Percentiles rank a stretch among this genome's conserved stretches.
Evolutionary conservation across 257 asterid species (phyloP).

Genomic region (Penstemon davidsonii): DNA sequence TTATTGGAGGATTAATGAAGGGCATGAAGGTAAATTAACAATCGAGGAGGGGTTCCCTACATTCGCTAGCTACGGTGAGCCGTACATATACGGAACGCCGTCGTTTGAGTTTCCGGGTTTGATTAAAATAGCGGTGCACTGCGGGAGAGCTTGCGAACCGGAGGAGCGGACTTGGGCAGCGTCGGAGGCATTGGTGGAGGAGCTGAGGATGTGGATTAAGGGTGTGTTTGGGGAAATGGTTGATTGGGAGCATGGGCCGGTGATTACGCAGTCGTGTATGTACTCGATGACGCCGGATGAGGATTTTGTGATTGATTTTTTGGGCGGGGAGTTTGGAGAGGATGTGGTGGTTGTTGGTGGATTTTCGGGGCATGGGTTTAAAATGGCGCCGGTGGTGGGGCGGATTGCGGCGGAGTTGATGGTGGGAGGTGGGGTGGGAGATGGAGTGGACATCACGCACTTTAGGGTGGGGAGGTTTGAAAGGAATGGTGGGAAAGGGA

Average conservation of each 20-base stretch:
- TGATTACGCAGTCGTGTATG: slow-evolving; percentile 73
- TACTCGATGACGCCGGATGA: slow-evolving; percentile 94
- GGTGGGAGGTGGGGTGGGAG: slow-evolving; percentile 37
- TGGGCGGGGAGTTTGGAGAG: slow-evolving; percentile 76
- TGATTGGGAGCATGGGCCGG: slow-evolving; percentile 45
- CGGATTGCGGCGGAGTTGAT: slow-evolving; percentile 65
- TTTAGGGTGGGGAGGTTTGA: slow-evolving; percentile 60
- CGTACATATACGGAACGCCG: slow-evolving; percentile 86
- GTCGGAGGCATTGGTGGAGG: slow-evolving; percentile 23
- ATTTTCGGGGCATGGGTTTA: slow-evolving; percentile 93
- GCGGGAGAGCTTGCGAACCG: slow-evolving; percentile 76
- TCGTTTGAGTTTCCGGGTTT: slow-evolving; percentile 82
- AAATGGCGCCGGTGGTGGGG: slow-evolving; percentile 93
- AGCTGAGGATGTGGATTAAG: slow-evolving; percentile 47
- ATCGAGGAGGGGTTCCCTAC: slow-evolving; percentile 67
- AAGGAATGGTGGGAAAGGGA: slow-evolving; percentile 41
- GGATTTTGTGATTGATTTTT: slow-evolving; percentile 76
- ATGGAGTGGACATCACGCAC: slow-evolving; percentile 48
- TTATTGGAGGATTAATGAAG: slow-evolving; percentile 77
- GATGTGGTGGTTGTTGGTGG: slow-evolving; percentile 80
- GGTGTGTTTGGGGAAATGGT: slow-evolving; percentile 52
- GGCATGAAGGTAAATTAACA: slow-evolving; percentile 64
- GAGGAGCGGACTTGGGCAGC: slow-evolving; percentile 64
- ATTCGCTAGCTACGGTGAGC: slow-evolving; percentile 77
- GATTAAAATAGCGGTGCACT: slow-evolving; percentile 63